Conservation (phyloP, 73 alveolate genomes). For the Uronychia setigera region DNA sequence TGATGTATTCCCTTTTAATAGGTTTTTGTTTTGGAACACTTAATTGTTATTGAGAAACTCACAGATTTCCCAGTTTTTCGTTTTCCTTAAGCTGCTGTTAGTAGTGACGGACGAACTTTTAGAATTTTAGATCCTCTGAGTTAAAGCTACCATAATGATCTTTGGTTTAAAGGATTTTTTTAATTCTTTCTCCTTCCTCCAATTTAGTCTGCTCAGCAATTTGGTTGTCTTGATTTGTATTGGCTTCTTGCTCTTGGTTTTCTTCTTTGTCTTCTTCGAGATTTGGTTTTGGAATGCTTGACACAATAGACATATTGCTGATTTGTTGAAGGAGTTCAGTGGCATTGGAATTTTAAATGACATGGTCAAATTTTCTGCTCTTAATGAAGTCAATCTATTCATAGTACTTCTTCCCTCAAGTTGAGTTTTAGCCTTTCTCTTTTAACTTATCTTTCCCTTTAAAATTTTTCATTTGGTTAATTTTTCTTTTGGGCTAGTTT, state of each 20-base stretch:
- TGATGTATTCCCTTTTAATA: too few relatives aligned
- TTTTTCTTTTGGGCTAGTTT: too few relatives aligned
- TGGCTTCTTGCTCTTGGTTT: neutral
- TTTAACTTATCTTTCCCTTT: too few relatives aligned
- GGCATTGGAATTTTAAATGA: neutral
- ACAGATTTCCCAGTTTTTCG: too few relatives aligned
- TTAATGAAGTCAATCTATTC: neutral
- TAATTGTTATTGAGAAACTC: too few relatives aligned
- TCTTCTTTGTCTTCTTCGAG: neutral
- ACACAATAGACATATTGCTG: neutral
- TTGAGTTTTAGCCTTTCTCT: too few relatives aligned
- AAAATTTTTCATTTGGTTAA: too few relatives aligned
- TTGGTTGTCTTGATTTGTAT: neutral
- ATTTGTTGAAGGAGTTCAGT: neutral
- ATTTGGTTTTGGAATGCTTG: neutral
- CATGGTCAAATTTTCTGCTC: neutral
- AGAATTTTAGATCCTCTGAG: neutral
- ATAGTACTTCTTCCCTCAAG: neutral
- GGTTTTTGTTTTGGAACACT: too few relatives aligned
- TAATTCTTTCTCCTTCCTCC: neutral
- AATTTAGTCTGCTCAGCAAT: neutral
- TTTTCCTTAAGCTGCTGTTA: too few relatives aligned
- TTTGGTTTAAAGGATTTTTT: neutral
- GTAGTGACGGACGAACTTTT: too few relatives aligned
- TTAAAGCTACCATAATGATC: neutral